Percentiles rank a stretch among this genome's conserved stretches.
Conservation (phyloP, 257 asterid genomes). For the Echium plantagineum region DNA sequence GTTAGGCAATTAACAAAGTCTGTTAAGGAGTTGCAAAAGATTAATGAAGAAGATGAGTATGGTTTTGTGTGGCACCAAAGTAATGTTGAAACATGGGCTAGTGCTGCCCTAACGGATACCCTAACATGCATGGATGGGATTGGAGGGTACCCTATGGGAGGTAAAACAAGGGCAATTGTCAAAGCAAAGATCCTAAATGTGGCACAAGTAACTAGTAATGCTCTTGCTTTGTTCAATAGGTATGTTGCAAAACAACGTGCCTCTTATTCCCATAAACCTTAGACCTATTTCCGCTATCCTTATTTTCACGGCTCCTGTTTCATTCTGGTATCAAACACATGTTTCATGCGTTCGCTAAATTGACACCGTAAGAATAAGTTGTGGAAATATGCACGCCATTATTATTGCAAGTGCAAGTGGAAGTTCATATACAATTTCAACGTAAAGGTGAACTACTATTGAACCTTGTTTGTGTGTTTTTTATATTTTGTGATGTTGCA, state of each 20-base stretch:
- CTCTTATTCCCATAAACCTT: slow-evolving; percentile 1
- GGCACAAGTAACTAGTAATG: slow-evolving; percentile 5
- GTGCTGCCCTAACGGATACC: slow-evolving; percentile 6
- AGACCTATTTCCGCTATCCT: too few relatives aligned
- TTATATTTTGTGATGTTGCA: neutral
- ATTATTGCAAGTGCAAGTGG: too few relatives aligned
- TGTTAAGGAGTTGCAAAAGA: neutral
- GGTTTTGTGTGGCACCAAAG: slow-evolving; percentile 3
- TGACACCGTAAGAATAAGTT: too few relatives aligned
- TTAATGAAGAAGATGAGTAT: slow-evolving; percentile 1
- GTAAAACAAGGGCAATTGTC: slow-evolving; percentile 1
- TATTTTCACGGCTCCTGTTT: too few relatives aligned
- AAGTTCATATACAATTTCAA: too few relatives aligned
- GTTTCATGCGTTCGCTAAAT: too few relatives aligned
- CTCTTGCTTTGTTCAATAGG: neutral
- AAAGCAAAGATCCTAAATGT: slow-evolving; percentile 1
- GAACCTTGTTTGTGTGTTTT: neutral
- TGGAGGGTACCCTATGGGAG: neutral
- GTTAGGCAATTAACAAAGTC: neutral
- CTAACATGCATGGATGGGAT: neutral
- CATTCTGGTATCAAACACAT: too few relatives aligned
- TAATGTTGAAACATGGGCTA: neutral
- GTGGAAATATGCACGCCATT: too few relatives aligned
- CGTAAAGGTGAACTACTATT: too few relatives aligned
- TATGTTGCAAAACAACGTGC: slow-evolving; percentile 1